Evolutionary conservation across 2,329 filamentous ascomycete genomes (phyloP), one percentile per base, ranked within the genome.

Genomic region (Aspergillus hiratsukae): DNA sequence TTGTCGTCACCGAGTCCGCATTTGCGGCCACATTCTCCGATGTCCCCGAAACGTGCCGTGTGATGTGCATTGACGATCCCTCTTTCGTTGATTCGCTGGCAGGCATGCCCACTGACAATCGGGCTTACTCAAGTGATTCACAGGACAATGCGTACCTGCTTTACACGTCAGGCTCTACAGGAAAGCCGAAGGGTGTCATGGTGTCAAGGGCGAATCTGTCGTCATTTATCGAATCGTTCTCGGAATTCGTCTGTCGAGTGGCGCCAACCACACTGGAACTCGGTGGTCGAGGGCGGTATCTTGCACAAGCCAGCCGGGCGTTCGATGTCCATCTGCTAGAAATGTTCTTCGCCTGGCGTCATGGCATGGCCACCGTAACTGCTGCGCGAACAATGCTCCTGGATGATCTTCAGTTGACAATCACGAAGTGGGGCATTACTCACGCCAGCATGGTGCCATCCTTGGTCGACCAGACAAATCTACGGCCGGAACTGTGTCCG

Each of bases 131-230:
- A 31, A 54, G 58, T 31, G 49, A 59, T 25, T 58, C 61, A 21
- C 58, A 66, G 6, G 63, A 66, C 49, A 51, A 56, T 19, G 55
- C 61, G 19, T 67, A 67, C 48, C 80, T 97, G 56, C 87, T 97
- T 53, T 97, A 96, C 79, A 97, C 92, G 1, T 96, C 91, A 27
- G 92, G 92, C 21, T 96, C 91, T 1, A 97, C 92, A 7, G 92
- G 92, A 60, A 96, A 96, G 81, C 92, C 92, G 60, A 97, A 97
- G 83, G 92, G 92, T 74, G 89, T 96, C 54, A 87, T 96, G 89
- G 91, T 96, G 81, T 92, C 91, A 14, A 95, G 61, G 51, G 59
- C 54, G n/a, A 67, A 65, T 48, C 56, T 62, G 29, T 65, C 57
- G 4, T 65, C 66, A 2, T 73, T 71, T 54, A 66, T 69, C 25